Evolutionary conservation across 345 rosid species (phyloP).

Genomic region (Salix dunnii): DNA sequence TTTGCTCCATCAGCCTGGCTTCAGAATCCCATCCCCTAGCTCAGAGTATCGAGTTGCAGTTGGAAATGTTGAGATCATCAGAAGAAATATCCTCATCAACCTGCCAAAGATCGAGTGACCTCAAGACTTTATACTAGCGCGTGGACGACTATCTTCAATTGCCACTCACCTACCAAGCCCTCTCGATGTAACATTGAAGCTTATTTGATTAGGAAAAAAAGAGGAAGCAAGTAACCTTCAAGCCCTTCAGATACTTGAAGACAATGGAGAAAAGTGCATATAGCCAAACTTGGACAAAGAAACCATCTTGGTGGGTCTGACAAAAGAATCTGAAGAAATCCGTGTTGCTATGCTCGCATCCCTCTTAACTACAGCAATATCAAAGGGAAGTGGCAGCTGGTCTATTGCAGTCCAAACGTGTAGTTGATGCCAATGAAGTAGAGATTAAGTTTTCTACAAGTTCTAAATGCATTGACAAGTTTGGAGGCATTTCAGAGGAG

Average conservation of each 20-base stretch:
- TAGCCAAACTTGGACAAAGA: neutral
- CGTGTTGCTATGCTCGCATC: slow-evolving; percentile 10
- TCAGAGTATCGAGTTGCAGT: slow-evolving; percentile 26
- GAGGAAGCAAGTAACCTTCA: neutral
- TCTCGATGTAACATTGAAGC: neutral
- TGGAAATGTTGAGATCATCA: slow-evolving; percentile 21
- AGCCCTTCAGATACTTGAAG: neutral
- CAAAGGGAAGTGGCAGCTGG: slow-evolving; percentile 4
- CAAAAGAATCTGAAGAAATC: slow-evolving; percentile 18
- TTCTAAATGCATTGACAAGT: neutral
- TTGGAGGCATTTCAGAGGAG: neutral
- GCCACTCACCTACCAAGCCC: neutral
- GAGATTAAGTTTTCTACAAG: neutral
- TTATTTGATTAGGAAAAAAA: neutral
- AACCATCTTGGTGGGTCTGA: neutral
- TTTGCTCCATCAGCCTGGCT: slow-evolving; percentile 39
- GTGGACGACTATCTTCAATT: slow-evolving; percentile 2
- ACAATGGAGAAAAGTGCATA: neutral
- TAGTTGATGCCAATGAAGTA: slow-evolving; percentile 2
- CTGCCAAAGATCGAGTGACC: neutral
- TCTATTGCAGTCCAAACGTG: slow-evolving; percentile 8
- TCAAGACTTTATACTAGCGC: neutral
- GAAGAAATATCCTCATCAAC: neutral
- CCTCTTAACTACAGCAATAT: slow-evolving; percentile 6
- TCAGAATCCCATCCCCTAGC: slow-evolving; percentile 30